Percentiles rank a stretch among this genome's conserved stretches.
Conservation (phyloP, 2,329 filamentous ascomycete species). For the Penicillium sp. region DNA sequence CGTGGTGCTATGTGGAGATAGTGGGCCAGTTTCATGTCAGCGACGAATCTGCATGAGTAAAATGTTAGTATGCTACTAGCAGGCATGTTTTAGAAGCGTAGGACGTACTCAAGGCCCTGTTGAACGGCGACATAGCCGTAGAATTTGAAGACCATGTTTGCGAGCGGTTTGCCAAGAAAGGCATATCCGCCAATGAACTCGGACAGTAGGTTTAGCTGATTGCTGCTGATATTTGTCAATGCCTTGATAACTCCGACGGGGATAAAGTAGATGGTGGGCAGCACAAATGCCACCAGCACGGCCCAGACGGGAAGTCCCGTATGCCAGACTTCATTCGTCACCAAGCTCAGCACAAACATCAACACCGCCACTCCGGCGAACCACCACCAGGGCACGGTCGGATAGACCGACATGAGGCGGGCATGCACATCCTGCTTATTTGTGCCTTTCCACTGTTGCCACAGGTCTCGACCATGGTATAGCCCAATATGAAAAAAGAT, state of each 20-base stretch:
- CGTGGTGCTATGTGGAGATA: conserved; percentile 54
- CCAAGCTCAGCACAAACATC: conserved; percentile 46
- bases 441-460: conserved; percentile 43
- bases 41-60: conserved; percentile 59
- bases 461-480: conserved; percentile 47
- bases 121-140: conserved; percentile 72
- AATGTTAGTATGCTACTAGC: background rate
- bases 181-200: conserved; percentile 58
- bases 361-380: conserved; percentile 47
- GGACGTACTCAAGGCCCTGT: conserved; percentile 59
- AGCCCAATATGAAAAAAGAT: conserved; percentile 51
- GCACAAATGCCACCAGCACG: conserved; percentile 52
- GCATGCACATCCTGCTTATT: conserved; percentile 50
- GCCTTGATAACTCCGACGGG: conserved; percentile 57
- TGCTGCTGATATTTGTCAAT: conserved; percentile 57
- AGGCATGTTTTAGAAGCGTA: background rate
- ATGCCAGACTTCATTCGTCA: conserved; percentile 51
- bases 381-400: conserved; percentile 55
- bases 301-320: conserved; percentile 55
- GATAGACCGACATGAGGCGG: conserved; percentile 51
- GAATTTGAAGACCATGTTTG: conserved; percentile 71
- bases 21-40: conserved; percentile 69
- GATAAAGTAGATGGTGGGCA: conserved; percentile 55
- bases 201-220: conserved; percentile 55
- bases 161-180: conserved; percentile 54